Conservation (phyloP, 208 protist species). For the Wallacemonas rigidus region DNA sequence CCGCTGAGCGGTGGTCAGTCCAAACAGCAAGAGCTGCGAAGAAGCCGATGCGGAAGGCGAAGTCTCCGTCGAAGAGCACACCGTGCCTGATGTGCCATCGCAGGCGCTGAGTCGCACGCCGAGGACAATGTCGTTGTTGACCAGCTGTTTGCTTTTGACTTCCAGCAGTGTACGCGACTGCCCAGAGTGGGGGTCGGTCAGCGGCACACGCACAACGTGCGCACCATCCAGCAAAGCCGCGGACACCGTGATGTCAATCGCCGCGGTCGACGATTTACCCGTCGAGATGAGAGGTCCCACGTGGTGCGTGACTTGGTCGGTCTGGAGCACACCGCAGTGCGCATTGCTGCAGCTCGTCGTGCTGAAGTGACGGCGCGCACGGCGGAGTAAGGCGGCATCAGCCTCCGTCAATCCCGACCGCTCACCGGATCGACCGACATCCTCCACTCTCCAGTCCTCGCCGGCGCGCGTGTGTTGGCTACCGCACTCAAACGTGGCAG, state of each 20-base stretch:
- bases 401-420: neutral
- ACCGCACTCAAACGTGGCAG: neutral
- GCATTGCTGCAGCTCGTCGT: slow-evolving; percentile 7
- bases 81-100: neutral
- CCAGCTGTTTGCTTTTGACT: slow-evolving; percentile 29
- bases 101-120: neutral
- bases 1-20: slow-evolving; percentile 48
- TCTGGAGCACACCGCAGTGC: slow-evolving; percentile 5
- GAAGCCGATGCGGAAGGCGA: neutral
- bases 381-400: neutral
- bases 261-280: neutral
- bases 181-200: neutral
- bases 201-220: slow-evolving; percentile 3
- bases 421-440: too few species aligned
- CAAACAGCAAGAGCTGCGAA: slow-evolving; percentile 60
- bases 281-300: neutral
- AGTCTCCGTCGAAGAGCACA: too few species aligned
- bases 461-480: too few species aligned
- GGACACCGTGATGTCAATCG: neutral
- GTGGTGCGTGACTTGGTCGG: neutral
- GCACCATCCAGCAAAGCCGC: slow-evolving; percentile 4
- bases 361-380: slow-evolving; percentile 8
- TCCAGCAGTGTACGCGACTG: slow-evolving; percentile 20
- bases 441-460: too few species aligned
- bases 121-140: slow-evolving; percentile 63